phyloP scores from a whole-genome alignment of 2,329 filamentous ascomycete species.

The Diaporthe amygdali region DNA sequence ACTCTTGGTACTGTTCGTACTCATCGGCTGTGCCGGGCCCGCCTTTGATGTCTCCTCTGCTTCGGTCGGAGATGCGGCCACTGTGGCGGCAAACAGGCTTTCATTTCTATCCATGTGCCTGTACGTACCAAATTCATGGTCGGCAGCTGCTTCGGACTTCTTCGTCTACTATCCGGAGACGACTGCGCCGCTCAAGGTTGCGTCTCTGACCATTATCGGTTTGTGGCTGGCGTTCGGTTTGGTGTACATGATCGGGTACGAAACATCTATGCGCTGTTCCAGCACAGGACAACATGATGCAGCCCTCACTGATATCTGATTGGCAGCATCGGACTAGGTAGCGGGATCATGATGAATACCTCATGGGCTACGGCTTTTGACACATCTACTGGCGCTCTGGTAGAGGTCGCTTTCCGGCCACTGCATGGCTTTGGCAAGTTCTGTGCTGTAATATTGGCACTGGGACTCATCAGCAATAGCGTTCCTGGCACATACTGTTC shows the following conservation, averaged over 20 bases:
- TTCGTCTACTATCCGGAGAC: constrained; percentile 57
- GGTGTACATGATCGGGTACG: not conserved
- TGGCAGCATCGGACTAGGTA: not conserved
- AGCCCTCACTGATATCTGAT: not conserved
- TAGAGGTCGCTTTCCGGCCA: not conserved
- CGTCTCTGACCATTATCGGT: constrained; percentile 42
- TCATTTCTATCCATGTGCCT: constrained; percentile 75
- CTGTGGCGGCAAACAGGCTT: constrained; percentile 42
- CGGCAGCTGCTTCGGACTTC: constrained; percentile 68
- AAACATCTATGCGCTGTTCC: not conserved
- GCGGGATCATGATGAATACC: not conserved
- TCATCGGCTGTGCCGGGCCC: constrained; percentile 65
- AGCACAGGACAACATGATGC: not conserved
- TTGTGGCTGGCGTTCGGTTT: not conserved
- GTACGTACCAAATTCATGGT: constrained; percentile 68
- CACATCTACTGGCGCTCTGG: not conserved
- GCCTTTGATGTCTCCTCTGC: constrained; percentile 48
- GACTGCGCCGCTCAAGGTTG: constrained; percentile 45
- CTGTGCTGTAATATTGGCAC: not conserved
- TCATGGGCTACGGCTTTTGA: not conserved
- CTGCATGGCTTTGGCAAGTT: not conserved
- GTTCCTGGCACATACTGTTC: not conserved
- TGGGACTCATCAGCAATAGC: not conserved
- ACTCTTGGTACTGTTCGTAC: constrained; percentile 62
- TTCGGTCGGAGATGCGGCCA: not conserved